These are phyloP conservation scores for Puya raimondii DNA, from an alignment of 176 grass and related monocot genomes.

Conservation along the genomic window DNA sequence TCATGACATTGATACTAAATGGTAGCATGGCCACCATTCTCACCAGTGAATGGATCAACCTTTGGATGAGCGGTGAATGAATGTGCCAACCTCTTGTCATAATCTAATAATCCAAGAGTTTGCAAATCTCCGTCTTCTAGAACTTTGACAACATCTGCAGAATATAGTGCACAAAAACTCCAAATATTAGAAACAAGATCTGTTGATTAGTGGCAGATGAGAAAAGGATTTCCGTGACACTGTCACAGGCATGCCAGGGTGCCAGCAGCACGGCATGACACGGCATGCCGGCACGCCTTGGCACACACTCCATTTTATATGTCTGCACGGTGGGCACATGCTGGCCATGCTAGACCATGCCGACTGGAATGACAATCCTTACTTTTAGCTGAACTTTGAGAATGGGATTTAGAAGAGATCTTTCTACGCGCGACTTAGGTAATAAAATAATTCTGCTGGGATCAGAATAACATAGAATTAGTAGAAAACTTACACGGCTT, in stretches of 20 bases:
- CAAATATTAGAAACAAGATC: background rate
- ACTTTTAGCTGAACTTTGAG: background rate
- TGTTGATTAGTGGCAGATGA: background rate
- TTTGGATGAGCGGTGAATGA: constrained; percentile 97
- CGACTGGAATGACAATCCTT: background rate
- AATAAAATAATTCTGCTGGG: background rate
- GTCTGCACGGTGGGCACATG: too few species aligned
- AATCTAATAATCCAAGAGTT: constrained; percentile 93
- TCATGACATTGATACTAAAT: background rate
- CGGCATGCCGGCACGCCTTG: too few species aligned
- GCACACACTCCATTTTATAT: too few species aligned
- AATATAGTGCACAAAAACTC: background rate
- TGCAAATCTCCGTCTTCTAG: constrained; percentile 96
- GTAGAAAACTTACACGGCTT: constrained; percentile 76
- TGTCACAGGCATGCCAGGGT: too few species aligned
- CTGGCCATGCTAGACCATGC: too few species aligned
- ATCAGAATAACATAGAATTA: background rate
- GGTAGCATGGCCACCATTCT: background rate
- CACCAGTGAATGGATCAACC: constrained; percentile 94
- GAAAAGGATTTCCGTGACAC: too few species aligned
- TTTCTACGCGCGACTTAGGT: background rate
- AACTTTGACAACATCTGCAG: constrained; percentile 82
- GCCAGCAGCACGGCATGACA: too few species aligned
- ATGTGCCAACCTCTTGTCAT: constrained; percentile 84
- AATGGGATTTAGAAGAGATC: background rate